These are phyloP conservation scores for Westerdykella ornata DNA, from an alignment of 2,329 filamentous ascomycete species.

Conservation along the genomic window DNA sequence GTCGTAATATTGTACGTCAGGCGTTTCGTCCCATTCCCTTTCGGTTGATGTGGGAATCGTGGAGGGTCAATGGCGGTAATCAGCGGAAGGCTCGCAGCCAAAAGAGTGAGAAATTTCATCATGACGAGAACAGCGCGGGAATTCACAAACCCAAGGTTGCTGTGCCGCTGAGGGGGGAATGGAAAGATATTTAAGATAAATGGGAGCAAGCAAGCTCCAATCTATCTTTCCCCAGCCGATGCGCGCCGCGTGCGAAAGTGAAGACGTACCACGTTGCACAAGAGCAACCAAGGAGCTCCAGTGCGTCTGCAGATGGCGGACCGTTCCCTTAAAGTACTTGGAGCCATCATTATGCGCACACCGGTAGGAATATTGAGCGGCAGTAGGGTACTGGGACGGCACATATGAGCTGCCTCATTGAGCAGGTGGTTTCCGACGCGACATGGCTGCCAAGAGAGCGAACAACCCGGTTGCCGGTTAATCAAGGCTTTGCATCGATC, in stretches of 20 bases:
- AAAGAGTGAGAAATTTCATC: constrained; percentile 28
- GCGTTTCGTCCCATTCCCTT: constrained; percentile 51
- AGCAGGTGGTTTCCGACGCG: constrained; percentile 27
- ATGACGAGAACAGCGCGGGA: constrained; percentile 1
- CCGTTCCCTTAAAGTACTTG: constrained; percentile 14
- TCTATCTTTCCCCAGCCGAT: neutral
- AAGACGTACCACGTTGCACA: constrained; percentile 1
- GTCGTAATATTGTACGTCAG: constrained; percentile 57
- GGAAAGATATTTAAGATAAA: neutral
- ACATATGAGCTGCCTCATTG: constrained; percentile 28
- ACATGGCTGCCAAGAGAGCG: constrained; percentile 25
- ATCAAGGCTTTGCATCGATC: constrained; percentile 12
- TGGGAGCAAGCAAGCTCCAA: neutral
- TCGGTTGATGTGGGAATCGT: constrained; percentile 50
- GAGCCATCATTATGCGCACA: neutral
- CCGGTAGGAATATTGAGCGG: constrained; percentile 6
- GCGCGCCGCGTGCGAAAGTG: neutral
- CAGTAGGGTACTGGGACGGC: constrained; percentile 17
- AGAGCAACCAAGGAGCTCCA: neutral
- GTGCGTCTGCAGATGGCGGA: neutral
- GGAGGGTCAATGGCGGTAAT: constrained; percentile 43
- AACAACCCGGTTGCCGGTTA: constrained; percentile 29
- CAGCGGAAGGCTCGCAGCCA: constrained; percentile 21
- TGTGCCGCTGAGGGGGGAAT: neutral
- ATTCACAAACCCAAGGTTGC: neutral